phyloP scores from a whole-genome alignment of 2,329 filamentous ascomycete genomes.

The Fusarium annulatum region DNA sequence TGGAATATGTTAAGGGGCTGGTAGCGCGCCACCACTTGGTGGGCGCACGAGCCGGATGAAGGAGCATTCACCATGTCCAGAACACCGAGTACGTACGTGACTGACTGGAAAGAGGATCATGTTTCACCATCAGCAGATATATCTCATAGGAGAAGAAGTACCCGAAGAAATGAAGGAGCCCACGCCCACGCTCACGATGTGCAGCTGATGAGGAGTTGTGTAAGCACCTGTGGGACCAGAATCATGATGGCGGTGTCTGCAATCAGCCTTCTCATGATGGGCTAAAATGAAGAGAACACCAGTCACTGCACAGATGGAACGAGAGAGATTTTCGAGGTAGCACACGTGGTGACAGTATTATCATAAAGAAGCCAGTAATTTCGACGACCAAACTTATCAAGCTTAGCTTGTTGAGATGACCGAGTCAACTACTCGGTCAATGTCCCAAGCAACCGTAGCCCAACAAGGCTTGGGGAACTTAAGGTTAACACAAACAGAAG shows the following conservation, averaged over 20 bases:
- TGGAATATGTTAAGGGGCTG: conserved; percentile 43
- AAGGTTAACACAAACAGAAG: neutral
- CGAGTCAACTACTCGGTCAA: neutral
- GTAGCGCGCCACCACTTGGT: conserved; percentile 40
- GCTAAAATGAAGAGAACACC: neutral
- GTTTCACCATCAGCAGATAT: conserved; percentile 25
- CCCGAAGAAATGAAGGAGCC: neutral
- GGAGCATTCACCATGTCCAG: conserved; percentile 22
- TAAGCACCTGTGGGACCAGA: conserved; percentile 18
- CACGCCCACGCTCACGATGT: conserved; percentile 15
- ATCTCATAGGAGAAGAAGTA: neutral
- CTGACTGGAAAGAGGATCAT: neutral
- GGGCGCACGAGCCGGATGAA: conserved; percentile 34
- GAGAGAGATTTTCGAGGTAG: neutral
- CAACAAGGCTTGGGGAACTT: neutral
- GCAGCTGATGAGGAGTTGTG: conserved; percentile 6
- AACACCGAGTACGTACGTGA: neutral
- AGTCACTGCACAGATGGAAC: conserved; percentile 1
- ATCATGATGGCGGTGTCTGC: conserved; percentile 22
- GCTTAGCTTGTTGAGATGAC: neutral
- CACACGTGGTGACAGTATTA: neutral
- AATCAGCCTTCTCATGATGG: conserved; percentile 6
- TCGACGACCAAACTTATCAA: neutral
- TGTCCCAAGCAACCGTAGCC: neutral
- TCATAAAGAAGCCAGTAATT: neutral